phyloP scores from a whole-genome alignment of 2,329 filamentous ascomycete genomes.

The Curvularia sp. region DNA sequence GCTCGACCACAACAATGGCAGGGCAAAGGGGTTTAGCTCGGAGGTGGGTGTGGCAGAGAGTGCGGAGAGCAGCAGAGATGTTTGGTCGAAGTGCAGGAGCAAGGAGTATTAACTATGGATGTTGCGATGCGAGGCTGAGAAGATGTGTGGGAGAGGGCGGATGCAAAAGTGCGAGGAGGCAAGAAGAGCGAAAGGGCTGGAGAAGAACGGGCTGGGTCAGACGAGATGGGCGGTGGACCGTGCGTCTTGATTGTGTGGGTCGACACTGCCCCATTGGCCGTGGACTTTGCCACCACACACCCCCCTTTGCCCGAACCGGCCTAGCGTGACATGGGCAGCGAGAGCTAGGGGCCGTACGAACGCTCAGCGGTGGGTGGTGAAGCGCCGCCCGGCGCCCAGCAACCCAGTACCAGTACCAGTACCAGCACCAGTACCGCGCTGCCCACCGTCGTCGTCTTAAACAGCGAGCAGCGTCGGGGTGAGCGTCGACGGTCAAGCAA shows the following conservation, averaged over 20 bases:
- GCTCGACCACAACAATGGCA: conserved; percentile 37
- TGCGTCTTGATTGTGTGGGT: conserved; percentile 10
- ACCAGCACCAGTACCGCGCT: conserved; percentile 8
- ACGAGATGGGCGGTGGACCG: conserved; percentile 19
- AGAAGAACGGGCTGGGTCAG: conserved; percentile 17
- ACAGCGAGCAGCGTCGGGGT: conserved; percentile 12
- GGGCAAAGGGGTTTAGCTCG: conserved; percentile 31
- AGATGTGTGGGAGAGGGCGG: conserved; percentile 26
- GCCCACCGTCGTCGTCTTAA: not conserved
- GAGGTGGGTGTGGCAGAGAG: conserved; percentile 8
- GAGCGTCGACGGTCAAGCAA: not conserved
- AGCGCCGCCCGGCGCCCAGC: conserved; percentile 5
- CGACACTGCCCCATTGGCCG: conserved; percentile 10
- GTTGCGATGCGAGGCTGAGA: conserved; percentile 35
- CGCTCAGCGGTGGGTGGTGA: conserved; percentile 15
- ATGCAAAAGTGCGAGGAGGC: conserved; percentile 28
- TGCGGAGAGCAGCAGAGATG: conserved; percentile 21
- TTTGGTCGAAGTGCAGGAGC: conserved; percentile 19
- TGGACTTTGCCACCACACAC: conserved; percentile 13
- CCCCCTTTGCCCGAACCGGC: conserved; percentile 7
- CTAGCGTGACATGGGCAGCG: conserved; percentile 8
- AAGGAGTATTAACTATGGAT: conserved; percentile 33
- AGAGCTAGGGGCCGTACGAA: conserved; percentile 9
- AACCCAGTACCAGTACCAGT: conserved; percentile 7
- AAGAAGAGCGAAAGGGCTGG: conserved; percentile 23